Percentiles rank a stretch among this genome's conserved stretches.
phyloP scores from a whole-genome alignment of 305 asterid species.

The Fraxinus greggii region DNA sequence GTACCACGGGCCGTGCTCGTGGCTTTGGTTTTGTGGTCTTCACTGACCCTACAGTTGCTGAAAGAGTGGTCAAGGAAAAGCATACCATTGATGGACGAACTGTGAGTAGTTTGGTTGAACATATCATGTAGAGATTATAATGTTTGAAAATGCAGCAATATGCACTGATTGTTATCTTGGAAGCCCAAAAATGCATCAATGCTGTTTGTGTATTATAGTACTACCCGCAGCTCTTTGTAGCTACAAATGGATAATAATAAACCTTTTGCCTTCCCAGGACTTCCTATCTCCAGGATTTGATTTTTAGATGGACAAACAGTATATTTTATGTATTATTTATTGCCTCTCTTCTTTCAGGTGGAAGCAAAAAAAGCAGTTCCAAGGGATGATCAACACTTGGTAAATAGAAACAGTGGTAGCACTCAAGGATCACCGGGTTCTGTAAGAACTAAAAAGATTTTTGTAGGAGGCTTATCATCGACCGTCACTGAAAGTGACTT shows the following conservation, averaged over 20 bases:
- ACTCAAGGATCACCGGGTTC: constrained; percentile 50
- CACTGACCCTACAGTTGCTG: constrained; percentile 49
- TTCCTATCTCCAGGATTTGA: neutral
- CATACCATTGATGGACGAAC: constrained; percentile 55
- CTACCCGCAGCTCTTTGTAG: neutral
- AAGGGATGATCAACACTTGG: constrained; percentile 44
- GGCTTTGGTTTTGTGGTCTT: constrained; percentile 63
- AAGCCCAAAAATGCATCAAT: neutral
- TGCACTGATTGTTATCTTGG: constrained; percentile 3
- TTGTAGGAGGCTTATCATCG: constrained; percentile 61
- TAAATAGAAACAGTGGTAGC: constrained; percentile 43
- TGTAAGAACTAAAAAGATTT: constrained; percentile 53
- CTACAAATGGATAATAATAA: neutral
- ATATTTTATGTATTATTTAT: neutral
- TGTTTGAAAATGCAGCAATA: neutral
- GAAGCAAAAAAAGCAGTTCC: constrained; percentile 67
- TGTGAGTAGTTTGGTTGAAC: constrained; percentile 33
- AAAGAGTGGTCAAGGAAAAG: constrained; percentile 47
- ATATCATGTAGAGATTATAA: neutral
- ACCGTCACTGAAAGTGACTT: constrained; percentile 51
- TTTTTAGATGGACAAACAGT: neutral
- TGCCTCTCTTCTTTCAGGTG: constrained; percentile 33
- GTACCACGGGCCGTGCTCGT: constrained; percentile 51
- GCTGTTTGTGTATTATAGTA: neutral
- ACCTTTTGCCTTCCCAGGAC: neutral